Evolutionary conservation across 306 rosid species (phyloP).

Genomic region (Cercis canadensis): DNA sequence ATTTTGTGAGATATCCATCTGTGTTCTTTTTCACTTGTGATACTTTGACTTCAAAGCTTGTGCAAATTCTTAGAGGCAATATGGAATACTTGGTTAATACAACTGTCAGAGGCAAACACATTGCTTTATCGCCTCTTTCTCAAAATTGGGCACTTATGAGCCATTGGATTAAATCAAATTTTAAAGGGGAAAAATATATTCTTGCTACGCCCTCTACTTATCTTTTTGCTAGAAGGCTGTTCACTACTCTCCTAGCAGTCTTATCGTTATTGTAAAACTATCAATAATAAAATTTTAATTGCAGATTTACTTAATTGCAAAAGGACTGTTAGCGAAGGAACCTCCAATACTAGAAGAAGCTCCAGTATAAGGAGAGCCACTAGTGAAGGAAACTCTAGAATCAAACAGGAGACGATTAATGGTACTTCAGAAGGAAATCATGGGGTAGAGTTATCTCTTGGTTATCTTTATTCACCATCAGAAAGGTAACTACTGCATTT

Average conservation of each 20-base stretch:
- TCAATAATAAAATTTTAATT: neutral
- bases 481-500: slow-evolving; percentile 39
- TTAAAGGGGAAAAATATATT: neutral
- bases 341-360: neutral
- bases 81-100: neutral
- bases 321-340: neutral
- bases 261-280: neutral
- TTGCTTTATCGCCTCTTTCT: neutral
- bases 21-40: neutral
- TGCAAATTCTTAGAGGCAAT: neutral
- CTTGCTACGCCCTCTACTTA: neutral
- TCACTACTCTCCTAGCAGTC: neutral
- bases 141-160: neutral
- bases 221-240: neutral
- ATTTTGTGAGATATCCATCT: too few species aligned
- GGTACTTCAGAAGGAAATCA: slow-evolving; percentile 7
- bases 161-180: neutral
- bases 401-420: neutral
- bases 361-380: slow-evolving; percentile 19
- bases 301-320: slow-evolving; percentile 30
- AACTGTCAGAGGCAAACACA: neutral
- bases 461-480: slow-evolving; percentile 33
- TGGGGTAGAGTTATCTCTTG: slow-evolving; percentile 33
- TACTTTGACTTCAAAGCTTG: neutral
- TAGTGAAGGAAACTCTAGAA: slow-evolving; percentile 28